Evolutionary conservation across 768 basidiomycete genomes (phyloP).

Genomic region (Pleurotus salmoneostramineus): DNA sequence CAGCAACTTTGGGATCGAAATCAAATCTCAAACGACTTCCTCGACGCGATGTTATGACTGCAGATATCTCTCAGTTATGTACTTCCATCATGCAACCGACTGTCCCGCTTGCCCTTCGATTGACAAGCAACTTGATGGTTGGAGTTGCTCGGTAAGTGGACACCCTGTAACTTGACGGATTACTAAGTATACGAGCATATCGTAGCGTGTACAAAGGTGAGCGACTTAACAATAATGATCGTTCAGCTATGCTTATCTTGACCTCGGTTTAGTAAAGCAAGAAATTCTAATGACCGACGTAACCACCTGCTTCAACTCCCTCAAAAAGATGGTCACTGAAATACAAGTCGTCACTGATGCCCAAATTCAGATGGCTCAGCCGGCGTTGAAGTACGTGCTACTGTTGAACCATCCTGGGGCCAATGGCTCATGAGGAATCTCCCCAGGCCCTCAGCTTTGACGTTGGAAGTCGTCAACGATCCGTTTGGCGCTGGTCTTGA

Average conservation of each 20-base stretch:
- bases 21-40: slow-evolving; percentile 84
- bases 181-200: background rate
- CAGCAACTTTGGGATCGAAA: slow-evolving; percentile 85
- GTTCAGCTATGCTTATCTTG: slow-evolving; percentile 3
- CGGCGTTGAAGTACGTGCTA: slow-evolving; percentile 53
- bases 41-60: slow-evolving; percentile 77
- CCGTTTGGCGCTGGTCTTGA: slow-evolving; percentile 49
- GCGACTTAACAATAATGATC: background rate
- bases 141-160: slow-evolving; percentile 76
- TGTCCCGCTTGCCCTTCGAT: slow-evolving; percentile 81
- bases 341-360: slow-evolving; percentile 44
- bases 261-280: slow-evolving; percentile 59
- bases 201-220: slow-evolving; percentile 38
- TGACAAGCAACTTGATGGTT: slow-evolving; percentile 87
- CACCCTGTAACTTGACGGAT: background rate
- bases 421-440: slow-evolving; percentile 3
- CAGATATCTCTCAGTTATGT: slow-evolving; percentile 81
- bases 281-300: slow-evolving; percentile 82
- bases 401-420: background rate
- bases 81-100: slow-evolving; percentile 75
- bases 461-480: slow-evolving; percentile 40
- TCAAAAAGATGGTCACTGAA: slow-evolving; percentile 79
- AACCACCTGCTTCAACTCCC: slow-evolving; percentile 65
- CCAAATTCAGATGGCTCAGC: slow-evolving; percentile 70
- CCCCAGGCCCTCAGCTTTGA: slow-evolving; percentile 46